Conservation (phyloP, 768 basidiomycete species). For the Leccinum aurantiacum region DNA sequence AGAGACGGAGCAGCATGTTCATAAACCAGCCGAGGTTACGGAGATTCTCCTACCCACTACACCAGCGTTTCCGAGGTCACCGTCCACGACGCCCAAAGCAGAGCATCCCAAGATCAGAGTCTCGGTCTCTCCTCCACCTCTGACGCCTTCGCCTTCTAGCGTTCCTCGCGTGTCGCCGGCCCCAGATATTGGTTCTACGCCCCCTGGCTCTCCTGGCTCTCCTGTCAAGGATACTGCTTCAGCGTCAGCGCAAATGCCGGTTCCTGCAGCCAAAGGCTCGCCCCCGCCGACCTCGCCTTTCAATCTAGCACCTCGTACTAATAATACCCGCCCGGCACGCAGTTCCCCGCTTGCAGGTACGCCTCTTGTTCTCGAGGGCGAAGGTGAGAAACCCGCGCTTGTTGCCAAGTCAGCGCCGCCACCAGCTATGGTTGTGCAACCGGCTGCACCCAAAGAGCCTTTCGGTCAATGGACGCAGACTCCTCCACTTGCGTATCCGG, state of each 20-base stretch:
- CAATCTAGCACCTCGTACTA: conserved; percentile 50
- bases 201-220: conserved; percentile 63
- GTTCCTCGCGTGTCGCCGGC: conserved; percentile 30
- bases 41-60: conserved; percentile 25
- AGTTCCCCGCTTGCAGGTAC: conserved; percentile 73
- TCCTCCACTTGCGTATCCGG: conserved; percentile 15
- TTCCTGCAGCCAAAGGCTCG: conserved; percentile 17
- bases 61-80: conserved; percentile 47
- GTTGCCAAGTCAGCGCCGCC: conserved; percentile 24
- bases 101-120: conserved; percentile 45
- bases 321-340: conserved; percentile 51
- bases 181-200: conserved; percentile 55
- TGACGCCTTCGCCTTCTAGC: conserved; percentile 23
- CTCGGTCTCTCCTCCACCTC: conserved; percentile 33
- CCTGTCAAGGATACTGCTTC: conserved; percentile 44
- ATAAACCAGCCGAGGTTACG: conserved; percentile 24
- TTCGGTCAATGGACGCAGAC: conserved; percentile 35
- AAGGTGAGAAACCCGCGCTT: conserved; percentile 16
- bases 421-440: conserved; percentile 28
- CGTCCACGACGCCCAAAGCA: conserved; percentile 59
- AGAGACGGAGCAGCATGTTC: conserved; percentile 20
- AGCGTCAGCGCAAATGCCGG: conserved; percentile 13
- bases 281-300: conserved; percentile 37
- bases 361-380: conserved; percentile 47
- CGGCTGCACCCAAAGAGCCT: conserved; percentile 41